These are phyloP conservation scores for Candida taoyuanica DNA, from an alignment of 805 yeast genomes.

Conservation along the genomic window DNA sequence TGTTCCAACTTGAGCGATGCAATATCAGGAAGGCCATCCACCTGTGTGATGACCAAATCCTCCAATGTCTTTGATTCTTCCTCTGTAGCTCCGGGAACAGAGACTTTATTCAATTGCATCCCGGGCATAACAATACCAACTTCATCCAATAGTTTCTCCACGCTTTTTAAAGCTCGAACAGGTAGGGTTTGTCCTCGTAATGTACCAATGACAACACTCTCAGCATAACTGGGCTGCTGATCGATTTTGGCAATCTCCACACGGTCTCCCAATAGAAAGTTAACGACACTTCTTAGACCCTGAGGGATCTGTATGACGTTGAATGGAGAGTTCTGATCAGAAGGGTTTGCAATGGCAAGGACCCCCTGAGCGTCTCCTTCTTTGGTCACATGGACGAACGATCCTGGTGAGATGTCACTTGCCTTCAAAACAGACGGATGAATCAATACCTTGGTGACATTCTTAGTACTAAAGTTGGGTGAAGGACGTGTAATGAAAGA, in stretches of 20 bases:
- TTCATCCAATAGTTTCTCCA: constrained; percentile 44
- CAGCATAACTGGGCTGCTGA: constrained; percentile 46
- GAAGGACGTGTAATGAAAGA: constrained; percentile 37
- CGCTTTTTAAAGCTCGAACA: constrained; percentile 26
- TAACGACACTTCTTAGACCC: constrained; percentile 38
- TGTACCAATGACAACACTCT: constrained; percentile 32
- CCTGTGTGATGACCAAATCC: constrained; percentile 22
- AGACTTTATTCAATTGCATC: constrained; percentile 30
- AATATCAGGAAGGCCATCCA: constrained; percentile 36
- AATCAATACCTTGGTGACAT: constrained; percentile 35
- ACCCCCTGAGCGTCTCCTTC: constrained; percentile 42
- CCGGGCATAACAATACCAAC: constrained; percentile 62
- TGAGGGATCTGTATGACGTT: constrained; percentile 47
- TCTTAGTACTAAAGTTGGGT: constrained; percentile 27
- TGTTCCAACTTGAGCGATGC: constrained; percentile 31
- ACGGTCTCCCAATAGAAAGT: constrained; percentile 47
- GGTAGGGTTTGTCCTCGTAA: constrained; percentile 20
- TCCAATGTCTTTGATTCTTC: constrained; percentile 17
- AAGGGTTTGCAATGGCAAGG: constrained; percentile 38
- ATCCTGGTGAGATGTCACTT: constrained; percentile 41
- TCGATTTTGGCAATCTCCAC: constrained; percentile 41
- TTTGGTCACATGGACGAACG: constrained; percentile 41
- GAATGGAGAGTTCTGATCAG: constrained; percentile 29
- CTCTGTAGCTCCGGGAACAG: constrained; percentile 15
- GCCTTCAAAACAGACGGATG: constrained; percentile 43